phyloP scores from a whole-genome alignment of 208 protist species.

The Hexamita inflata region DNA sequence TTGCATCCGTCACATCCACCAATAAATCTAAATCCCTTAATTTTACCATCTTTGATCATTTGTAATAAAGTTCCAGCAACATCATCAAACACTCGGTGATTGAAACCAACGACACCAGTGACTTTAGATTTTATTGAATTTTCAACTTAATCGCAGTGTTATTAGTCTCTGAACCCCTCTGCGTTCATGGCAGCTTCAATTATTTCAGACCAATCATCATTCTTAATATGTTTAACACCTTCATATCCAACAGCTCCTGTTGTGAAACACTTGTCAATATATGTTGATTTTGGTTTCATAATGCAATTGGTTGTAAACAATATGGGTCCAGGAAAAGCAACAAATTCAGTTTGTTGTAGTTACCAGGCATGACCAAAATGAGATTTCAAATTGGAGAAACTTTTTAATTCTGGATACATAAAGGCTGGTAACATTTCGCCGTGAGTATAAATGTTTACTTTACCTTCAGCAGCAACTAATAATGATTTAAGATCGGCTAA shows the following conservation, averaged over 20 bases:
- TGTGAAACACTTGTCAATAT: slow-evolving; percentile 58
- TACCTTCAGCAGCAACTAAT: slow-evolving; percentile 38
- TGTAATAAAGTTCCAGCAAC: slow-evolving; percentile 47
- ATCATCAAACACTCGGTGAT: slow-evolving; percentile 35
- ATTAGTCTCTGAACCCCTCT: slow-evolving; percentile 41
- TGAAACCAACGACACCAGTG: slow-evolving; percentile 32
- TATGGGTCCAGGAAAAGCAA: slow-evolving; percentile 59
- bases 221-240: slow-evolving; percentile 39
- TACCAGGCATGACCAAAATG: slow-evolving; percentile 60
- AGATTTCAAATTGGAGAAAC: slow-evolving; percentile 50
- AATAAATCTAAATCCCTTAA: slow-evolving; percentile 58
- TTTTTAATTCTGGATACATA: slow-evolving; percentile 56
- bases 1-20: slow-evolving; percentile 65
- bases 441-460: slow-evolving; percentile 66
- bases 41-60: slow-evolving; percentile 53
- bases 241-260: slow-evolving; percentile 41
- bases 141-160: not conserved
- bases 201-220: slow-evolving; percentile 42
- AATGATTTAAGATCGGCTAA: slow-evolving; percentile 49
- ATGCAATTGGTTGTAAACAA: slow-evolving; percentile 72
- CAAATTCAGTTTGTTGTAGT: slow-evolving; percentile 57
- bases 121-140: slow-evolving; percentile 15
- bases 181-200: slow-evolving; percentile 45
- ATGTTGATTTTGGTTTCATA: slow-evolving; percentile 47
- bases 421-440: slow-evolving; percentile 67